Conservation (phyloP, 1,284 basidiomycete species). For the Tilletia caries region DNA sequence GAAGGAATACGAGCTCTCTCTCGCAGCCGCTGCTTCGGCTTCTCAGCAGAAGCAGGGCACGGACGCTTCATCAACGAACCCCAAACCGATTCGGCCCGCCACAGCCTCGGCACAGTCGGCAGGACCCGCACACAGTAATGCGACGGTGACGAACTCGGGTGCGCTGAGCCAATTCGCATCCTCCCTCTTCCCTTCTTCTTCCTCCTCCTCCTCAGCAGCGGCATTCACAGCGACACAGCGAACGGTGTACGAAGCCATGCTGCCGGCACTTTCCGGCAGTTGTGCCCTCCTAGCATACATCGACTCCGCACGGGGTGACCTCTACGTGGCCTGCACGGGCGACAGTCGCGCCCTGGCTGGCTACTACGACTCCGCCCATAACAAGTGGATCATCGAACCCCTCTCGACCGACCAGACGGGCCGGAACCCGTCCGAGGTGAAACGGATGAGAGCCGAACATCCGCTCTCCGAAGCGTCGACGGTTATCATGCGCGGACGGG, state of each 20-base stretch:
- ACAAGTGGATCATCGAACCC: conserved; percentile 80
- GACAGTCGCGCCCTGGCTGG: conserved; percentile 95
- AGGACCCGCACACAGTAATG: not conserved
- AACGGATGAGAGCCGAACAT: conserved; percentile 78
- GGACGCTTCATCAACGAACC: too few relatives aligned
- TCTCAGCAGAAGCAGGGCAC: not conserved
- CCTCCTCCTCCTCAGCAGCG: conserved; percentile 18
- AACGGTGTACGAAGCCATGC: conserved; percentile 47
- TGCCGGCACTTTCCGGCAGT: conserved; percentile 46
- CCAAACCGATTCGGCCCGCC: not conserved
- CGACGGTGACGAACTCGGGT: not conserved
- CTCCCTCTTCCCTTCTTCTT: conserved; percentile 46
- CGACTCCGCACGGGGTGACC: conserved; percentile 46
- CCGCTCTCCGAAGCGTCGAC: conserved; percentile 68
- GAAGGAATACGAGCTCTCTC: conserved; percentile 55
- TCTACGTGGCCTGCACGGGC: conserved; percentile 73
- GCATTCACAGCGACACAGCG: conserved; percentile 45
- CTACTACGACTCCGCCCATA: conserved; percentile 63
- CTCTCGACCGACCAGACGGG: conserved; percentile 94
- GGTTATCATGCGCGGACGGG: conserved; percentile 70
- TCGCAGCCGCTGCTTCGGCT: conserved; percentile 54
- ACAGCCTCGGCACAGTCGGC: conserved; percentile 5
- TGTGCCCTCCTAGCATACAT: conserved; percentile 52
- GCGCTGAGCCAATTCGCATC: conserved; percentile 45
- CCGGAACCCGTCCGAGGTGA: conserved; percentile 76